These are phyloP conservation scores for Quercus agrifolia DNA, from an alignment of 306 rosid genomes.

Conservation along the genomic window DNA sequence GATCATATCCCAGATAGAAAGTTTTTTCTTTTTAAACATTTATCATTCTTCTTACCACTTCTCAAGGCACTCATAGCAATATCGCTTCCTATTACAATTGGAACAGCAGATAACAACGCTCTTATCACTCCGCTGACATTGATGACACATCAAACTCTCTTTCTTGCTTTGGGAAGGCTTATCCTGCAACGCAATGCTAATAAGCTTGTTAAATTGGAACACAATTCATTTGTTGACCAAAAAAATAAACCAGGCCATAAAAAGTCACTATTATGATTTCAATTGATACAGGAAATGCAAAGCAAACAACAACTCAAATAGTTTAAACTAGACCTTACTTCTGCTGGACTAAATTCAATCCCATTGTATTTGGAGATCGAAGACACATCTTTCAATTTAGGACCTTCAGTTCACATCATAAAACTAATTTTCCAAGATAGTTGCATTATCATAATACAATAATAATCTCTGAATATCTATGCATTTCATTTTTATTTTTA, in stretches of 20 bases:
- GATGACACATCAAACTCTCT: conserved; percentile 75
- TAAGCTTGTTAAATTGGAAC: conserved; percentile 16
- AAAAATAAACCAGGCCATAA: neutral
- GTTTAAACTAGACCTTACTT: too few species aligned
- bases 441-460: too few species aligned
- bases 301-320: neutral
- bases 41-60: conserved; percentile 36
- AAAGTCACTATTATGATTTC: neutral
- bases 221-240: neutral
- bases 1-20: neutral
- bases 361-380: neutral
- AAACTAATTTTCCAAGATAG: too few species aligned
- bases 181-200: too few species aligned
- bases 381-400: too few species aligned
- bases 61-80: conserved; percentile 50
- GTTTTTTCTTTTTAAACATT: too few species aligned
- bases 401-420: too few species aligned
- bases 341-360: too few species aligned
- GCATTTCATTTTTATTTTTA: too few species aligned
- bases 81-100: conserved; percentile 46
- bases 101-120: conserved; percentile 54
- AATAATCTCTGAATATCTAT: too few species aligned
- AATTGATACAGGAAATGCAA: neutral
- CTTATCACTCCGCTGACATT: conserved; percentile 63
- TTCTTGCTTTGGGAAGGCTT: conserved; percentile 15